These are phyloP conservation scores for Tetracladium setigerum DNA, from an alignment of 495 filamentous ascomycete species.

Conservation along the genomic window DNA sequence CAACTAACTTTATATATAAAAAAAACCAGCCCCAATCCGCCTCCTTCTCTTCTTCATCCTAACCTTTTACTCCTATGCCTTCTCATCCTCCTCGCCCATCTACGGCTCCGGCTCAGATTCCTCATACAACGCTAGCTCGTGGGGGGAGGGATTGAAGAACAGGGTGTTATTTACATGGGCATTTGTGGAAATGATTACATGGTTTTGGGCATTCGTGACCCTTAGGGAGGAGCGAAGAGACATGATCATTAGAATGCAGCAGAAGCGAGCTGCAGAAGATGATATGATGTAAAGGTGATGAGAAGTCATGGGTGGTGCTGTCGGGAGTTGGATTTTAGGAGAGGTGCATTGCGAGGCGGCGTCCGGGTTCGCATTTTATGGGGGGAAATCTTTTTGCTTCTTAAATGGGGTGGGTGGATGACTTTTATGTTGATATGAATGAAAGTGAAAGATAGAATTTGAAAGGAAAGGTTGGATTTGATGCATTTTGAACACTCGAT, in stretches of 20 bases:
- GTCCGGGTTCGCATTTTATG: no score
- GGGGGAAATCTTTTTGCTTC: no score
- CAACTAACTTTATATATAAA: not conserved
- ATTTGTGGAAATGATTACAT: constrained; percentile 76
- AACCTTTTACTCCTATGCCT: constrained; percentile 61
- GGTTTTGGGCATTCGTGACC: constrained; percentile 73
- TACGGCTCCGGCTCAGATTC: constrained; percentile 12
- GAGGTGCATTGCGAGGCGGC: constrained; percentile 12
- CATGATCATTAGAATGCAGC: constrained; percentile 22
- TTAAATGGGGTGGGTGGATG: no score
- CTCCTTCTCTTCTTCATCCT: constrained; percentile 57
- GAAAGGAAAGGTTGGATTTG: no score
- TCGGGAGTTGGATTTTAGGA: constrained; percentile 2
- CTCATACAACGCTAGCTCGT: constrained; percentile 24
- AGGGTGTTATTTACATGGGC: constrained; percentile 74
- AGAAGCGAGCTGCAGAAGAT: constrained; percentile 16
- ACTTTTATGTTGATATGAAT: no score
- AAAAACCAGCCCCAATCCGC: constrained; percentile 49
- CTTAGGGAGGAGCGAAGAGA: constrained; percentile 41
- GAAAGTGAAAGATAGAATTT: no score
- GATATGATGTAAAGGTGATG: constrained; percentile 7
- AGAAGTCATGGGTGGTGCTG: not conserved
- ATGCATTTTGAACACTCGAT: no score
- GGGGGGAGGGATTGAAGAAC: constrained; percentile 63
- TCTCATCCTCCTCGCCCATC: constrained; percentile 32